These are phyloP conservation scores for Paratinospora sagittata DNA, from an alignment of 164 flowering plant genomes.

Conservation along the genomic window DNA sequence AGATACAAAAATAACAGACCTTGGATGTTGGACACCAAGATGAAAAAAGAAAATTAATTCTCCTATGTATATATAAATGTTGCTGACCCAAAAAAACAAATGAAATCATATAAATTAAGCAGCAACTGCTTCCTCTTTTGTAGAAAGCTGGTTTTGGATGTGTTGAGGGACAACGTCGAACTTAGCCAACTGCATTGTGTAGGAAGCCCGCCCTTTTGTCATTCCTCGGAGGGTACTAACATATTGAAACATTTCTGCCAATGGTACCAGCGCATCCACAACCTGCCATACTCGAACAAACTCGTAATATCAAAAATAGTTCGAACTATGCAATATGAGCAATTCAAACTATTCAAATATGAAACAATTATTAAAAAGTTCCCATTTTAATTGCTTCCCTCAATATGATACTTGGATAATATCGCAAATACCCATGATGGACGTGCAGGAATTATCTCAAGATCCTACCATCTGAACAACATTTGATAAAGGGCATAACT, in stretches of 20 bases:
- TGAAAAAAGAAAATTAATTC: background rate
- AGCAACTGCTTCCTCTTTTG: constrained; percentile 73
- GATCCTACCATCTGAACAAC: background rate
- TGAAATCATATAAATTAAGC: constrained; percentile 35
- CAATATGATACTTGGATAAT: background rate
- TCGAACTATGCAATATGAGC: background rate
- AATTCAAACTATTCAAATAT: background rate
- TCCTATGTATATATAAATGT: background rate
- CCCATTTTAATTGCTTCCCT: background rate
- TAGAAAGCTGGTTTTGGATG: constrained; percentile 78
- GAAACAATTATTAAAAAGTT: background rate
- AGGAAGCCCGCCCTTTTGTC: constrained; percentile 97
- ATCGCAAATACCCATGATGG: background rate
- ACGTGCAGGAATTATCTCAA: background rate
- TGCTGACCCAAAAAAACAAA: background rate
- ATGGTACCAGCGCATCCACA: constrained; percentile 81
- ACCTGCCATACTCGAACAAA: constrained; percentile 45
- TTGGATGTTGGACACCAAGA: constrained; percentile 11
- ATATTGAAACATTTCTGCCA: constrained; percentile 96
- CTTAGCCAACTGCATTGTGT: constrained; percentile 87
- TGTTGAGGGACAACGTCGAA: constrained; percentile 95
- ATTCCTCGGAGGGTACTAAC: constrained; percentile 89
- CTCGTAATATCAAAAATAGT: background rate
- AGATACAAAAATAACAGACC: constrained; percentile 3
- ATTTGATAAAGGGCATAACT: background rate